Conservation (phyloP, 768 basidiomycete species). For the Kwoniella pini region DNA sequence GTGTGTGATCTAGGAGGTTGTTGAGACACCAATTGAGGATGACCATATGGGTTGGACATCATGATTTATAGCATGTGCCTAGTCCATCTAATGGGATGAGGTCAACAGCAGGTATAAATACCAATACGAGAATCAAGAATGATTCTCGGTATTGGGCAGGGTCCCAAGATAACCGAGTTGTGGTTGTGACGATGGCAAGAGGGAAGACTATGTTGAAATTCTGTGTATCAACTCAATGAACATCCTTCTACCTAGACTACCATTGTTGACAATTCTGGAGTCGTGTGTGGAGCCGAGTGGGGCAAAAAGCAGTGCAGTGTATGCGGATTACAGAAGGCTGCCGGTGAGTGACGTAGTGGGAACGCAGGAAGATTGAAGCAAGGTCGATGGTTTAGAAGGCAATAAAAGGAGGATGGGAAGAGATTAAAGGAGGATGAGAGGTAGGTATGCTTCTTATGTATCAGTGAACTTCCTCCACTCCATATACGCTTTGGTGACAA, state of each 20-base stretch:
- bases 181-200: not conserved
- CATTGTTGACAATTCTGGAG: no score
- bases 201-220: no score
- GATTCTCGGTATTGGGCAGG: no score
- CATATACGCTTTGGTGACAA: constrained; percentile 5
- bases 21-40: not conserved
- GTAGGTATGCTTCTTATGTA: not conserved
- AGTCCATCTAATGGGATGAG: not conserved
- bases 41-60: not conserved
- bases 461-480: constrained; percentile 4
- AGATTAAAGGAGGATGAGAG: not conserved
- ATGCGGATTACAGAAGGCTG: not conserved
- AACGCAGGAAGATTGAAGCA: no score
- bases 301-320: no score
- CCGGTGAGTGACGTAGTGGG: not conserved
- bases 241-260: no score
- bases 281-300: not conserved
- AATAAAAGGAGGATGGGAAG: not conserved
- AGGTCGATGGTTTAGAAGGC: not conserved
- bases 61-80: not conserved
- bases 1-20: not conserved
- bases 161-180: constrained; percentile 1
- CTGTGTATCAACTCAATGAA: not conserved
- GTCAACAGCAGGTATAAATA: not conserved
- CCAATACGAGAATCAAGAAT: not conserved